Percentiles rank a stretch among this genome's conserved stretches.
Evolutionary conservation across 805 yeast genomes (phyloP).

Genomic region (Candida nanaspora): DNA sequence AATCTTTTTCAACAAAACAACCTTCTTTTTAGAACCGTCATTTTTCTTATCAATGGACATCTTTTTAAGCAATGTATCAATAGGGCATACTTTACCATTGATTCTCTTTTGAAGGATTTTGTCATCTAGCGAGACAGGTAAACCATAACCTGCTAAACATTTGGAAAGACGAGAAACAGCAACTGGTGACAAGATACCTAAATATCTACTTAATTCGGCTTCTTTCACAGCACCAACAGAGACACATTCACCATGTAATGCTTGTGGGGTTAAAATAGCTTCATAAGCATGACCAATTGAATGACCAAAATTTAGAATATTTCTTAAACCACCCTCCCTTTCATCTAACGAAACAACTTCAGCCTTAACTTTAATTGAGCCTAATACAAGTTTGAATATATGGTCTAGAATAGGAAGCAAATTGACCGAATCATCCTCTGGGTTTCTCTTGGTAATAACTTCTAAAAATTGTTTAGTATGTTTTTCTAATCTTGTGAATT

Average conservation of each 20-base stretch:
- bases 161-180: conserved; percentile 88
- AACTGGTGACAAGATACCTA: conserved; percentile 83
- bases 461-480: conserved; percentile 64
- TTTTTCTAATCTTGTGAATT: conserved; percentile 76
- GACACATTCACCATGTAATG: conserved; percentile 98
- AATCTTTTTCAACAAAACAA: conserved; percentile 74
- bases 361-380: conserved; percentile 86
- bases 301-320: conserved; percentile 91
- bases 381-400: conserved; percentile 70
- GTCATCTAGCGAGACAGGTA: conserved; percentile 77
- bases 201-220: conserved; percentile 90
- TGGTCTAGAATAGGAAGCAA: conserved; percentile 65
- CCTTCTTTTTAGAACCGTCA: conserved; percentile 85
- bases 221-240: conserved; percentile 92
- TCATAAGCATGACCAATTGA: conserved; percentile 97
- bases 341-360: conserved; percentile 91
- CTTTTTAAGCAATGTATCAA: conserved; percentile 64
- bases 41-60: conserved; percentile 97
- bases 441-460: conserved; percentile 43
- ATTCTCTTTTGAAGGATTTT: conserved; percentile 64
- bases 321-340: conserved; percentile 90
- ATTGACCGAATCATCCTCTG: conserved; percentile 47
- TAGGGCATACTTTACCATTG: conserved; percentile 63
- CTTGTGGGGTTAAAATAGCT: conserved; percentile 94
- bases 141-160: conserved; percentile 75